phyloP scores from a whole-genome alignment of 202 grass and related monocot genomes.

The Digitaria exilis region DNA sequence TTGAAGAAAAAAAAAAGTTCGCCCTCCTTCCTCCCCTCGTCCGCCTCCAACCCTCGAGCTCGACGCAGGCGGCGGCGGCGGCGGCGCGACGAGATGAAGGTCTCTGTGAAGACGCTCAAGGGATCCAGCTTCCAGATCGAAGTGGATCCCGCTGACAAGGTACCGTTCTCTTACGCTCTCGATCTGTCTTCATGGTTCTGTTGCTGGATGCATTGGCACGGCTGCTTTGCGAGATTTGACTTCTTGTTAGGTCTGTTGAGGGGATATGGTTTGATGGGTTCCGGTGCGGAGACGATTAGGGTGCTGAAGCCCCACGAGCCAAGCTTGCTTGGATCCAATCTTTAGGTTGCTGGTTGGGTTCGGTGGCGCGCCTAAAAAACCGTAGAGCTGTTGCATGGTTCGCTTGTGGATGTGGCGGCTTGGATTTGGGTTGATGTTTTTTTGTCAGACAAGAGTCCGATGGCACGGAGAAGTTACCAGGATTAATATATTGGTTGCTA shows the following conservation, averaged over 20 bases:
- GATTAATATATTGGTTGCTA: conserved; percentile 4
- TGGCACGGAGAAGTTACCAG: neutral
- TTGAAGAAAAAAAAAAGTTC: conserved; percentile 7
- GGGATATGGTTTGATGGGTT: neutral
- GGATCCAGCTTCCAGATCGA: conserved; percentile 88
- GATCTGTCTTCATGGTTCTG: conserved; percentile 23
- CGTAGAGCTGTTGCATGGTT: conserved; percentile 10
- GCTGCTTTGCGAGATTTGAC: neutral
- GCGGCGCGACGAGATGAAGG: conserved; percentile 58
- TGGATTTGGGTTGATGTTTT: neutral
- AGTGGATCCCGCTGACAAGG: conserved; percentile 57
- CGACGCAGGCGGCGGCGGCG: conserved; percentile 38
- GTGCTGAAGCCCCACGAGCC: neutral
- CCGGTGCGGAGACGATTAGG: neutral
- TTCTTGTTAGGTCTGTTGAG: neutral
- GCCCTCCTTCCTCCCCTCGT: neutral
- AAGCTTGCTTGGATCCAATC: conserved; percentile 35
- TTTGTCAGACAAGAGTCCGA: neutral
- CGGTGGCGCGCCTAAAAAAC: neutral
- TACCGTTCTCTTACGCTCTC: conserved; percentile 28
- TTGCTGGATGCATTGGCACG: neutral
- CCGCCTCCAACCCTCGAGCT: conserved; percentile 35
- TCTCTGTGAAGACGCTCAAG: conserved; percentile 89
- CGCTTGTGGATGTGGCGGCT: neutral
- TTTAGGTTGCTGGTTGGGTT: neutral